phyloP scores from a whole-genome alignment of 805 yeast species.

The Metschnikowia santaceciliae region DNA sequence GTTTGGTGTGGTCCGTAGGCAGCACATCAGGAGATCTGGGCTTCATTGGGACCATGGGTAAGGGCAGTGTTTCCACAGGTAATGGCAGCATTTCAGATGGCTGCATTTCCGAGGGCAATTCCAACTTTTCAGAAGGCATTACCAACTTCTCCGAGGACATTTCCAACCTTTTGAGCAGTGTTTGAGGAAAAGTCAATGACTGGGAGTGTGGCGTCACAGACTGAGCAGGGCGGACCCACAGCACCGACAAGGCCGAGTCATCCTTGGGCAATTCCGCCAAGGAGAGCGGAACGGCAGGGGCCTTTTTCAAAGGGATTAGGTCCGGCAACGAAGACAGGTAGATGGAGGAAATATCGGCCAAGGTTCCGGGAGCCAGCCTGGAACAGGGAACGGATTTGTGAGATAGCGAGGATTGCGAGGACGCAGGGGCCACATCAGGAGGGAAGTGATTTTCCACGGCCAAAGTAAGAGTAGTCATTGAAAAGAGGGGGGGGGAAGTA shows the following conservation, averaged over 20 bases:
- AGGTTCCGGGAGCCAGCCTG: constrained; percentile 3
- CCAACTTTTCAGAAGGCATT: no score
- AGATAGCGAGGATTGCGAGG: not conserved
- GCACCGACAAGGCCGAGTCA: constrained; percentile 5
- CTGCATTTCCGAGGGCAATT: no score
- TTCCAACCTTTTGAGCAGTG: not conserved
- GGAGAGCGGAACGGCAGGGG: not conserved
- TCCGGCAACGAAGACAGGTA: constrained; percentile 5
- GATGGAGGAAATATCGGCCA: not conserved
- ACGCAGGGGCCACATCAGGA: constrained; percentile 8
- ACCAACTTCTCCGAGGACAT: no score
- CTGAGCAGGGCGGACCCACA: constrained; percentile 8
- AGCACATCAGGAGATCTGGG: not conserved
- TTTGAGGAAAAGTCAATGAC: not conserved
- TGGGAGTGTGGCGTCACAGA: not conserved
- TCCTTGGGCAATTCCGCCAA: constrained; percentile 5
- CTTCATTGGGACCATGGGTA: no score
- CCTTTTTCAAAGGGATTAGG: not conserved
- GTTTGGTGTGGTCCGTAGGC: not conserved
- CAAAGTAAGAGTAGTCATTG: constrained; percentile 17
- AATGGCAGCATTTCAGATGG: no score
- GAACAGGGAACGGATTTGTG: not conserved
- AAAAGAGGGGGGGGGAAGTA: not conserved
- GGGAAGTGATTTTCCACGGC: constrained; percentile 14
- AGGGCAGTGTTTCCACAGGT: no score